These are phyloP conservation scores for Calonectria pauciramosa DNA, from an alignment of 2,329 filamentous ascomycete genomes.

Conservation along the genomic window DNA sequence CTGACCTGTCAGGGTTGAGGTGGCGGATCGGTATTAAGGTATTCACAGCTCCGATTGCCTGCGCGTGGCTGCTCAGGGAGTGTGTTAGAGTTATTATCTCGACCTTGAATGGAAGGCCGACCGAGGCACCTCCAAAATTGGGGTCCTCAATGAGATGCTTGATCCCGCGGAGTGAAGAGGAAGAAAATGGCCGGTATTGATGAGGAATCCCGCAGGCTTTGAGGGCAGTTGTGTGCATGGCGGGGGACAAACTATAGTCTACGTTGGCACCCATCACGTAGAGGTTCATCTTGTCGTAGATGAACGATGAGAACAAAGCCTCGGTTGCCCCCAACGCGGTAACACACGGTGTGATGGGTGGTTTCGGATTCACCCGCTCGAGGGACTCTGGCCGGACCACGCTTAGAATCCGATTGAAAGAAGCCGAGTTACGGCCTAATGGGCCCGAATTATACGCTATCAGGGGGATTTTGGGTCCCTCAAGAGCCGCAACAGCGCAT, in stretches of 20 bases:
- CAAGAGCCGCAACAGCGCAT: constrained; percentile 59
- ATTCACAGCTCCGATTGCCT: constrained; percentile 82
- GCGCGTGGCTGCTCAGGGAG: constrained; percentile 79
- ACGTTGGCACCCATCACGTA: constrained; percentile 82
- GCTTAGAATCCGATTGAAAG: constrained; percentile 75
- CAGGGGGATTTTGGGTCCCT: constrained; percentile 62
- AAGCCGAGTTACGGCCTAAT: constrained; percentile 74
- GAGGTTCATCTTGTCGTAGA: constrained; percentile 78
- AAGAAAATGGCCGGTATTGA: constrained; percentile 74
- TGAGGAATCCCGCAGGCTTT: constrained; percentile 78
- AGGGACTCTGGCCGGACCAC: constrained; percentile 64
- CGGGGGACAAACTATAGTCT: constrained; percentile 80
- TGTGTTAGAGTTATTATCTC: constrained; percentile 78
- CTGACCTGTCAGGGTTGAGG: constrained; percentile 67
- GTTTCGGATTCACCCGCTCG: constrained; percentile 36
- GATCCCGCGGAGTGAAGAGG: constrained; percentile 73
- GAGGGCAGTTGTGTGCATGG: constrained; percentile 82
- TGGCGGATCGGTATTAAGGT: constrained; percentile 80
- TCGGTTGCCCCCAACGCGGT: constrained; percentile 75
- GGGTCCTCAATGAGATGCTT: constrained; percentile 74
- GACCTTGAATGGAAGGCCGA: constrained; percentile 82
- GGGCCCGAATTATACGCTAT: constrained; percentile 76
- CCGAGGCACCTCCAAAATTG: constrained; percentile 79
- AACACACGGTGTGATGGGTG: constrained; percentile 52
- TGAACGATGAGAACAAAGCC: constrained; percentile 75